Percentiles rank a stretch among this genome's conserved stretches.
These are phyloP conservation scores for Xylaria sp. DNA, from an alignment of 2,329 filamentous ascomycete genomes.

Conservation along the genomic window DNA sequence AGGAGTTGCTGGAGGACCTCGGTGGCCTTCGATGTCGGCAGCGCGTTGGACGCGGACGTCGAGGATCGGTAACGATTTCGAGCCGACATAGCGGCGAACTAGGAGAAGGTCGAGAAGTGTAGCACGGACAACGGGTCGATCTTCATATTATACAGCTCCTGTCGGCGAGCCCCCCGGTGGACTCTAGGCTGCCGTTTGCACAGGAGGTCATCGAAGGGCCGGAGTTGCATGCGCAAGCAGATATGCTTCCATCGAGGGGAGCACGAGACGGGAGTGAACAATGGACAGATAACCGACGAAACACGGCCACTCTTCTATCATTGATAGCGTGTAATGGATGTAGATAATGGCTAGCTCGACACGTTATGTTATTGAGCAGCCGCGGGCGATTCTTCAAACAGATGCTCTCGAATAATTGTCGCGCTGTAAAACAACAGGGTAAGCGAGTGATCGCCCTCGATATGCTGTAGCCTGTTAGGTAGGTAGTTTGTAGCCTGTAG, in stretches of 20 bases:
- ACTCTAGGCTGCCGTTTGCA: conserved; percentile 37
- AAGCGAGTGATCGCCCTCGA: neutral
- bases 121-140: conserved; percentile 18
- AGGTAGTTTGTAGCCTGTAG: too few species aligned
- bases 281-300: neutral
- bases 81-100: conserved; percentile 52
- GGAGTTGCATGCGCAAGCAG: conserved; percentile 3
- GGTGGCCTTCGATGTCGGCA: conserved; percentile 63
- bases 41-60: conserved; percentile 63
- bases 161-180: conserved; percentile 37
- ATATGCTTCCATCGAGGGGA: neutral
- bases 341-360: neutral
- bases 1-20: conserved; percentile 63
- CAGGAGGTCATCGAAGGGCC: conserved; percentile 37
- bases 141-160: conserved; percentile 38
- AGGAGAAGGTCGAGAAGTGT: conserved; percentile 23
- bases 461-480: conserved; percentile 1
- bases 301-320: conserved; percentile 1
- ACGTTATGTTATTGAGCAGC: neutral
- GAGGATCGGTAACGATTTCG: conserved; percentile 67
- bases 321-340: neutral
- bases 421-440: neutral
- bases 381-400: neutral
- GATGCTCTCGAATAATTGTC: neutral
- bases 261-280: neutral